phyloP scores from a whole-genome alignment of 2,329 filamentous ascomycete genomes.

The Botrytis porri region DNA sequence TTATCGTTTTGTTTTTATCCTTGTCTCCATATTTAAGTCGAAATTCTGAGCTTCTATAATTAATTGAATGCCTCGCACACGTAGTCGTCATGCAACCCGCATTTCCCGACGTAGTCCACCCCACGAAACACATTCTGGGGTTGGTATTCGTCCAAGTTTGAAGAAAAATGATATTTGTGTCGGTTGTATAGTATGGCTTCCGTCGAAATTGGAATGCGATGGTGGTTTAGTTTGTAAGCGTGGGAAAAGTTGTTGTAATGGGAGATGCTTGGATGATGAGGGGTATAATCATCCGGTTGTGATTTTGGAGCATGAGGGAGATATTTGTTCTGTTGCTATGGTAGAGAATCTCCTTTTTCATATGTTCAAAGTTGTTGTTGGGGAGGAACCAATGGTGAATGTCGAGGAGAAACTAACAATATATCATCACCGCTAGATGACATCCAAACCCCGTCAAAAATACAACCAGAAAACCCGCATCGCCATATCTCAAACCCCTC shows the following conservation, averaged over 20 bases:
- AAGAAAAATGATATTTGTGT: background rate
- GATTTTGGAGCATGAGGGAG: background rate
- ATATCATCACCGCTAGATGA: background rate
- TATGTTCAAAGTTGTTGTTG: background rate
- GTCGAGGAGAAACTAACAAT: background rate
- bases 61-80: slow-evolving; percentile 5
- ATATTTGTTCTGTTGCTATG: background rate
- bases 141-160: background rate
- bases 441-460: background rate
- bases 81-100: slow-evolving; percentile 2
- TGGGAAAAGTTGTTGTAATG: background rate
- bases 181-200: slow-evolving; percentile 15
- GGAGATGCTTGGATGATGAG: background rate
- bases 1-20: background rate
- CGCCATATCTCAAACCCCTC: slow-evolving; percentile 1
- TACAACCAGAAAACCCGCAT: background rate
- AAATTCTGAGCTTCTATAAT: background rate
- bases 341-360: background rate
- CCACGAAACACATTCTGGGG: background rate
- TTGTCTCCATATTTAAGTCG: background rate
- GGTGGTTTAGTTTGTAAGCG: background rate
- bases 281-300: slow-evolving; percentile 8
- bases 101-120: background rate
- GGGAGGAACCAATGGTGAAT: background rate
- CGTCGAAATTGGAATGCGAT: background rate